These are phyloP conservation scores for Quercus parvula DNA, from an alignment of 306 rosid species.

Conservation along the genomic window DNA sequence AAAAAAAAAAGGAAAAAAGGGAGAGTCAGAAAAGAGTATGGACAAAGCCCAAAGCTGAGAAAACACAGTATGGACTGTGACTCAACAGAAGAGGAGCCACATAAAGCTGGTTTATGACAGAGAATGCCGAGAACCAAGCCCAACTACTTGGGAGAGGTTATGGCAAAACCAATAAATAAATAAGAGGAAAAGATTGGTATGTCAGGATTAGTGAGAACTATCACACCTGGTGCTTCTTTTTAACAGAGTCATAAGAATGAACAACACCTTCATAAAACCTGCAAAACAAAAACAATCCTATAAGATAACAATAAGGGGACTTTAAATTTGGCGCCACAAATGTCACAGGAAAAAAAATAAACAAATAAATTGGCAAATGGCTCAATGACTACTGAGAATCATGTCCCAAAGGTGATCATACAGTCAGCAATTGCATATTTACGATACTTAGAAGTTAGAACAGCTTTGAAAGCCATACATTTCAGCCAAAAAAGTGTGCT, in stretches of 20 bases:
- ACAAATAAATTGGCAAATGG: neutral
- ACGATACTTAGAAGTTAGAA: neutral
- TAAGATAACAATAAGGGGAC: neutral
- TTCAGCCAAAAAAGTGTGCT: neutral
- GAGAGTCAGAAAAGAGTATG: neutral
- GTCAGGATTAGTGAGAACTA: conserved; percentile 7
- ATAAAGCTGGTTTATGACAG: neutral
- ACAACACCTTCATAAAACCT: conserved; percentile 83
- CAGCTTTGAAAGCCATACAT: neutral
- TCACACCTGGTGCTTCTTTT: conserved; percentile 63
- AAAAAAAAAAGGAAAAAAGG: no score
- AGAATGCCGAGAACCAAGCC: neutral
- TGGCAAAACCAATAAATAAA: neutral
- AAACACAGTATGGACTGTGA: neutral
- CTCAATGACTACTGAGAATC: neutral
- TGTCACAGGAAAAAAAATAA: neutral
- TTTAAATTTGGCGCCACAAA: neutral
- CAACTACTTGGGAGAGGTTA: neutral
- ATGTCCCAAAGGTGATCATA: neutral
- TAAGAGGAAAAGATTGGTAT: neutral
- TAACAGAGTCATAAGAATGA: conserved; percentile 41
- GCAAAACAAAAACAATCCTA: conserved; percentile 13
- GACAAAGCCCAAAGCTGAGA: conserved; percentile 24
- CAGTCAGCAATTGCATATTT: neutral
- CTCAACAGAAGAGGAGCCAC: neutral